Evolutionary conservation across 305 asterid genomes (phyloP).

Genomic region (Fraxinus albicans): DNA sequence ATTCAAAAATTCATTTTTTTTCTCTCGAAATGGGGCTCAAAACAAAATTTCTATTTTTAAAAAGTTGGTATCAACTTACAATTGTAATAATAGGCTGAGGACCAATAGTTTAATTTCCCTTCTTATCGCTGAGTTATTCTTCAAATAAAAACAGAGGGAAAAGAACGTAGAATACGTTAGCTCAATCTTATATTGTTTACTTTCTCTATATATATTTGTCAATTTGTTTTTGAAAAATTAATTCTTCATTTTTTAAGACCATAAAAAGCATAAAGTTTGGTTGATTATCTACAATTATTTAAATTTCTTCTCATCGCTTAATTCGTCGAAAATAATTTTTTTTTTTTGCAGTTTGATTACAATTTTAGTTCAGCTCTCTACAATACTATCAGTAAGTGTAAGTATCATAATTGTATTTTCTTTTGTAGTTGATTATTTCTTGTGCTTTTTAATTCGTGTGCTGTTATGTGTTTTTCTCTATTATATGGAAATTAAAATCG

Average conservation of each 20-base stretch:
- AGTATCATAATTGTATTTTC: background rate
- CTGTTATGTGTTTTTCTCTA: background rate
- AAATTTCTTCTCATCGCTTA: background rate
- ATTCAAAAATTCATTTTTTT: too few species aligned
- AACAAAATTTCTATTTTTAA: too few species aligned
- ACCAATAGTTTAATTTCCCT: background rate
- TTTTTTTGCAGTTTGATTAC: background rate
- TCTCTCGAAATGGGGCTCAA: too few species aligned
- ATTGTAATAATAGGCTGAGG: background rate
- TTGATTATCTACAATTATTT: background rate
- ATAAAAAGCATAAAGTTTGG: background rate
- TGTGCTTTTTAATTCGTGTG: background rate
- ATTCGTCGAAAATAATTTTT: slow-evolving; percentile 30
- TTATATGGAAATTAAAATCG: background rate
- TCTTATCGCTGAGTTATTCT: background rate
- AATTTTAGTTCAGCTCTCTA: slow-evolving; percentile 8
- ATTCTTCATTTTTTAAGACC: background rate
- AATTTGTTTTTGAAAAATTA: background rate
- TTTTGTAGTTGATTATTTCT: background rate
- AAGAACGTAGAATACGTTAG: background rate
- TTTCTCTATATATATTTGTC: background rate
- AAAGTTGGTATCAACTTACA: background rate
- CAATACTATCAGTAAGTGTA: background rate
- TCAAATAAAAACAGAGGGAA: background rate
- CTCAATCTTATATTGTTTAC: background rate